Base-by-base conservation (phyloP, 2,329 filamentous ascomycete genomes). In the Aspergillus carbonarius region DNA sequence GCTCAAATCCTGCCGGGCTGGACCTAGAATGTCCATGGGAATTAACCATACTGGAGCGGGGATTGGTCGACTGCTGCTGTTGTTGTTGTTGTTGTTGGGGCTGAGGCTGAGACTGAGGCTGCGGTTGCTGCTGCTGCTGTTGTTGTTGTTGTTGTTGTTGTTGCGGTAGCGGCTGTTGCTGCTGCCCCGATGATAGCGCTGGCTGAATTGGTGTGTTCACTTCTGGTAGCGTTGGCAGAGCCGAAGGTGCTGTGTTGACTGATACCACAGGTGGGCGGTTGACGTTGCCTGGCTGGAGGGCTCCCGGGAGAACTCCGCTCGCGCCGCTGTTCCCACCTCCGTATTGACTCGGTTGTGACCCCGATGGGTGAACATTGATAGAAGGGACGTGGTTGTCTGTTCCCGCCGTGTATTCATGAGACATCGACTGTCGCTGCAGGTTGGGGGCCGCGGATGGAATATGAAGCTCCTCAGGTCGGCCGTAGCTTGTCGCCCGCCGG, bases 1-100 rank as follows among this genome's bases (percentile, higher is more conserved):
- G 78, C 60, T 87, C 80, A 68, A 83, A 72, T 40, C 82, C 83
- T 46, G 88, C 86, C 52, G 92, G 92, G 75, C 92, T 96, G 58
- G 92, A 95, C 68, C 91, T 85, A 49, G 93, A 93, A 76, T 96
- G 93, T 71, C 82, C 85, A 73, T 93, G 91, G 15, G 88, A 83
- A 72, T 84, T 79, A 74, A 79, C 85, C 69, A 90, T 79, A 44
- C 83, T 84, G 56, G 87, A 83, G 20, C 88, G 85, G 44, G 88
- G 85, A 25, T 86, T 82, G 55, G 76, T 72, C 39, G 77, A 76
- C 57, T 57, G 65, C 32, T 60, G 65, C 27, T 65, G 63, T 15
- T 44, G 57, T 18, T 52, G 77, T 54, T n/a, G n/a, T n/a, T n/a
- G n/a, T n/a, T n/a, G n/a, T n/a, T n/a, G n/a, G n/a, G n/a, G n/a